These are phyloP conservation scores for Aspergillus oerlinghausenensis DNA, from an alignment of 2,329 filamentous ascomycete species.

Conservation along the genomic window DNA sequence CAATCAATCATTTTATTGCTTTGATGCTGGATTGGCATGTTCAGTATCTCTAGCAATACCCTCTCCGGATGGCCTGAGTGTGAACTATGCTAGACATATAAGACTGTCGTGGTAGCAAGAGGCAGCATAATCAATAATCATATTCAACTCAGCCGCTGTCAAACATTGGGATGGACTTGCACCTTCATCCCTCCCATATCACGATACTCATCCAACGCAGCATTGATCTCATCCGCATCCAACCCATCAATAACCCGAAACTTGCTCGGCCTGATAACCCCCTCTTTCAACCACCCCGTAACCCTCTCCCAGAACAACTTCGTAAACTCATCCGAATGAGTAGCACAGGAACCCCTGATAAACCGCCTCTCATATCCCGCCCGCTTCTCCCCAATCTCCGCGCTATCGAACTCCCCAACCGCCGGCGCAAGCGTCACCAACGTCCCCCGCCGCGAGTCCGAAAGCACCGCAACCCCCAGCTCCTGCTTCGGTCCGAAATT, in stretches of 20 bases:
- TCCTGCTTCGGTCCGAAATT: constrained; percentile 19
- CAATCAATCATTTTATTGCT: not conserved
- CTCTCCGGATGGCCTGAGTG: not conserved
- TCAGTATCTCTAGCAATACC: not conserved
- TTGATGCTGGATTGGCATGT: not conserved
- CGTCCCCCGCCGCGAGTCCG: constrained; percentile 29
- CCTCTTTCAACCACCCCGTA: constrained; percentile 23
- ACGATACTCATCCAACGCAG: constrained; percentile 34
- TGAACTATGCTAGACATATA: not conserved
- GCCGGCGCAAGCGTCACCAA: constrained; percentile 21
- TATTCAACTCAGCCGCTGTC: not conserved
- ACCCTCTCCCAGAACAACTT: constrained; percentile 28
- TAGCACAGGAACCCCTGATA: constrained; percentile 19
- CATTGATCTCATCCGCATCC: constrained; percentile 31
- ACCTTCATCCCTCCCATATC: constrained; percentile 31
- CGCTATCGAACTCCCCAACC: constrained; percentile 16
- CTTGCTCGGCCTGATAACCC: constrained; percentile 25
- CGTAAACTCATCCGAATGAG: constrained; percentile 22
- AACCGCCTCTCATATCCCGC: constrained; percentile 28
- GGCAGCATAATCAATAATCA: not conserved
- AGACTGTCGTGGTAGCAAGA: not conserved
- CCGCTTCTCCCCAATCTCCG: constrained; percentile 26
- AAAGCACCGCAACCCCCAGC: constrained; percentile 32
- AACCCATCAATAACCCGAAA: constrained; percentile 31
- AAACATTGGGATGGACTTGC: constrained; percentile 10